Evolutionary conservation across 306 rosid species (phyloP).

Genomic region (Pterocarpus santalinus): DNA sequence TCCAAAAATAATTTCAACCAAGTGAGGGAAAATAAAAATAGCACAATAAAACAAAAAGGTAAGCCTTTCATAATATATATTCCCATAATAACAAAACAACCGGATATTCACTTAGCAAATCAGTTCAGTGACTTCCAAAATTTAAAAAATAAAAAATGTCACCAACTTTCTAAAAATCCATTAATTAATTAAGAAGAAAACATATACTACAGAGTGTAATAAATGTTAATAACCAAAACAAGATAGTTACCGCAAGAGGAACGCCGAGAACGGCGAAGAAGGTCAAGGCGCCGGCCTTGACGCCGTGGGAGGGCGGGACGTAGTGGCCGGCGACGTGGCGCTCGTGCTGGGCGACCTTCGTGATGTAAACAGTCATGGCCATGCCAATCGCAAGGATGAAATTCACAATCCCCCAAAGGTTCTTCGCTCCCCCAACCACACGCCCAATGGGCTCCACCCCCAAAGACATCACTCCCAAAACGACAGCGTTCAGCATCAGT

Average conservation of each 20-base stretch:
- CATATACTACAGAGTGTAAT: not conserved
- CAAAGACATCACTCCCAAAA: not conserved
- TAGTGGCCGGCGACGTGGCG: not conserved
- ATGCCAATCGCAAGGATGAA: not conserved
- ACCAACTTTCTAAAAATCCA: too few species aligned
- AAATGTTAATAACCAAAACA: not conserved
- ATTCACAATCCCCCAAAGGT: not conserved
- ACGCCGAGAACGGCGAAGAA: conserved; percentile 64
- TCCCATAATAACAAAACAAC: too few species aligned
- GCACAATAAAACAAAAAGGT: too few species aligned
- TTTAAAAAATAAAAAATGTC: too few species aligned
- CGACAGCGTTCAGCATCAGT: not conserved
- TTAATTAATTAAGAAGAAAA: too few species aligned
- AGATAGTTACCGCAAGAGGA: conserved; percentile 59
- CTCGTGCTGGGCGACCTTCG: not conserved
- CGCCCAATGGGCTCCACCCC: not conserved
- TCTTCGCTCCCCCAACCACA: not conserved
- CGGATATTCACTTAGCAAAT: too few species aligned
- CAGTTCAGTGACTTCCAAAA: too few species aligned
- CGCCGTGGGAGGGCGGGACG: not conserved
- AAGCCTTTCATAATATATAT: too few species aligned
- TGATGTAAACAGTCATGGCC: not conserved
- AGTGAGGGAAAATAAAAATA: too few species aligned
- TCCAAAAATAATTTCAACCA: too few species aligned
- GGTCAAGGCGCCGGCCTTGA: conserved; percentile 60